phyloP scores from a whole-genome alignment of 1,139 yeast species.

The Geotrichum cucujoidarum region DNA sequence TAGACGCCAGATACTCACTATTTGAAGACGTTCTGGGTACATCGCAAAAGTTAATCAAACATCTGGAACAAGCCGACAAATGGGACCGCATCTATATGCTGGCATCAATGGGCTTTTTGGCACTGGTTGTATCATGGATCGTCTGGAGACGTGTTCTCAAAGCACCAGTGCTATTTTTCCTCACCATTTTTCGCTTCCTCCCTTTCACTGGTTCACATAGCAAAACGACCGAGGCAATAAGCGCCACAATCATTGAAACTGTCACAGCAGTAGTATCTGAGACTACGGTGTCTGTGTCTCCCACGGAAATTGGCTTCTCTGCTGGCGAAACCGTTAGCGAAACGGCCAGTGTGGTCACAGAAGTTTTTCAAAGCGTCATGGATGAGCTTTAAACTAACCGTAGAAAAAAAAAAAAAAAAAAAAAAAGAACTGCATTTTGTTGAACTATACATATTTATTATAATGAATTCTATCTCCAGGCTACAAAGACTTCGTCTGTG shows the following conservation, averaged over 20 bases:
- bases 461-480: conserved; percentile 48
- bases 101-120: conserved; percentile 53
- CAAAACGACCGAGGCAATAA: not conserved
- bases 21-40: conserved; percentile 53
- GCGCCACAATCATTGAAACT: not conserved
- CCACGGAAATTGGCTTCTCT: no score
- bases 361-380: not conserved
- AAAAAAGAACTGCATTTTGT: not conserved
- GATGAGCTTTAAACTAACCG: no score
- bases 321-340: no score
- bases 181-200: conserved; percentile 26
- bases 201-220: conserved; percentile 2
- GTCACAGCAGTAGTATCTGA: no score
- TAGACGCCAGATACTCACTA: conserved; percentile 49
- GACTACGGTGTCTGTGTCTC: no score
- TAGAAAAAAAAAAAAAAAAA: no score
- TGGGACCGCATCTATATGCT: conserved; percentile 58
- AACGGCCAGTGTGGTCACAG: no score
- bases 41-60: conserved; percentile 53
- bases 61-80: conserved; percentile 64
- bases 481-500: conserved; percentile 88
- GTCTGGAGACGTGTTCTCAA: conserved; percentile 58
- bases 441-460: not conserved
- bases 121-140: conserved; percentile 56
- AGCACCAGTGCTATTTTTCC: conserved; percentile 49